Evolutionary conservation across 805 yeast species (phyloP), one percentile per base, ranked within the genome.

Genomic region (Brettanomyces anomalus): DNA sequence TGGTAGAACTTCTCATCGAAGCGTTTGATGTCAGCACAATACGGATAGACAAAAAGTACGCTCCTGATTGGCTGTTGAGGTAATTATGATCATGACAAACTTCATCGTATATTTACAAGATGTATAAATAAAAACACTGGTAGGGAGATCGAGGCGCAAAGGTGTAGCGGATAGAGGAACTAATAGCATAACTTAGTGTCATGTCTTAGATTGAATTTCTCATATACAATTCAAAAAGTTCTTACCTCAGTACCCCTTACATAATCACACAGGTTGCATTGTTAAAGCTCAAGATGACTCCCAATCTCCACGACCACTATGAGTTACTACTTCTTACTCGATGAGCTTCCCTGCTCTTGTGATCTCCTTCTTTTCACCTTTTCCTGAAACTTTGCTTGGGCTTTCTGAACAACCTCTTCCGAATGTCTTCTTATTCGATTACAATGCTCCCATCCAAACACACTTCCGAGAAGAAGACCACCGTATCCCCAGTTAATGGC

Each of bases 391-490:
- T 57, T 67, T 45, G 74, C 74, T 52, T 77, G 79, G 0, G 95
- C 95, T 54, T 74, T 62, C 45, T 76, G 79, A 39, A 89, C 81
- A 44, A 80, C 78, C 46, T 74, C 73, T 57, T 77, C 71, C 43
- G 84, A 77, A 48, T 76, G 74, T 54, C 81, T 70, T 58, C 95
- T 71, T 38, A 77, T 71, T 39, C 77, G 69, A 45, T 95, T 71
- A 60, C 97, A 89, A 62, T 87, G 95, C 58, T 89, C 96, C 96
- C 96, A 89, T 1, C 95, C 85, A 21, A 85, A 79, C 0, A 85
- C 71, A 37, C 85, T 78, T 1, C 96, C 96, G 17, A 87, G 58
- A 43, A 85, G 62, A 49, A 87, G 76, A 3, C 93, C 95, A 33
- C 84, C 83, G 40, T 85, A 69, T 8, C 81, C 81, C 96, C 96